Evolutionary conservation across 306 rosid species (phyloP).

Genomic region (Biancaea sappan): DNA sequence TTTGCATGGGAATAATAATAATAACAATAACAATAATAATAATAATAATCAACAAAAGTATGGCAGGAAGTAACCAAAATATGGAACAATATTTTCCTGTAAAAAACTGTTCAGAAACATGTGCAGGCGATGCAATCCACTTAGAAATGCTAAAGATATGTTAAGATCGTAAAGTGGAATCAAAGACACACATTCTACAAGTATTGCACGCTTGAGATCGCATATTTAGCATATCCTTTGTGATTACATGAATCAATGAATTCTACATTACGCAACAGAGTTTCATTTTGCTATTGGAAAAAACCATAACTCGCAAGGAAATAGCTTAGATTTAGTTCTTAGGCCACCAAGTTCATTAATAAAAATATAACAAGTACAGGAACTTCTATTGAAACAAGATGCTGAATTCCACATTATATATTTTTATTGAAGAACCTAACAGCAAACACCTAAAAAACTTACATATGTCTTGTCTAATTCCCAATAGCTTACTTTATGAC

Average conservation of each 20-base stretch:
- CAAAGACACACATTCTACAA: neutral
- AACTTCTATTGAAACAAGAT: neutral
- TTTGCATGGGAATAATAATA: neutral
- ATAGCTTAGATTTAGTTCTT: neutral
- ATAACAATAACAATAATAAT: too few species aligned
- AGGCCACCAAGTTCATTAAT: neutral
- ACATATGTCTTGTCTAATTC: neutral
- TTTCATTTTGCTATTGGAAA: conserved; percentile 22
- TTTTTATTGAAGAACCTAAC: neutral
- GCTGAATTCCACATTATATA: neutral
- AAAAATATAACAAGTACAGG: neutral
- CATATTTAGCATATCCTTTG: neutral
- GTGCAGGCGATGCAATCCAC: neutral
- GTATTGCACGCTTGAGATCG: conserved; percentile 1
- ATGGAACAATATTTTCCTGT: neutral
- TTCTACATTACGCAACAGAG: conserved; percentile 2
- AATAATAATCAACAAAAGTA: neutral
- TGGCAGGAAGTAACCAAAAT: neutral
- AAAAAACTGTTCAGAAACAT: neutral
- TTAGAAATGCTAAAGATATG: neutral
- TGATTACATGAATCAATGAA: conserved; percentile 19
- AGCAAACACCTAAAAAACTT: neutral
- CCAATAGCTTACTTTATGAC: conserved; percentile 20
- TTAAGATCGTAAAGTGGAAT: neutral
- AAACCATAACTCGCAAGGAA: neutral